Evolutionary conservation across 345 rosid species (phyloP).

Genomic region (Crucihimalaya himalaica): DNA sequence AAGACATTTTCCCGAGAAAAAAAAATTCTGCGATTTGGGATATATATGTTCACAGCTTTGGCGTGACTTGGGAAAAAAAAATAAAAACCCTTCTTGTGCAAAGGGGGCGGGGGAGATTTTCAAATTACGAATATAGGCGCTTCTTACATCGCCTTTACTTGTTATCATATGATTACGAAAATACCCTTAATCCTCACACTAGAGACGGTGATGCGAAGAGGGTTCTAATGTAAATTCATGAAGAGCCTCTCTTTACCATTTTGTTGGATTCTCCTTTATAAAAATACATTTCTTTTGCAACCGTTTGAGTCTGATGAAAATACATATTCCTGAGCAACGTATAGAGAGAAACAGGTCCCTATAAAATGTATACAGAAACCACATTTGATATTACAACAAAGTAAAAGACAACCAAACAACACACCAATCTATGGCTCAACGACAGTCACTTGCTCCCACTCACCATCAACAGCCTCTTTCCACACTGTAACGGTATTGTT

Average conservation of each 20-base stretch:
- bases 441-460: constrained; percentile 60
- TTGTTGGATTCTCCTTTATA: no score
- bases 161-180: not conserved
- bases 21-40: not conserved
- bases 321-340: not conserved
- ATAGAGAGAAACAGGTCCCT: not conserved
- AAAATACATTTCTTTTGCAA: not conserved
- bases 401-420: not conserved
- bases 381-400: constrained; percentile 16
- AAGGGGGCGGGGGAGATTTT: constrained; percentile 14
- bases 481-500: constrained; percentile 56
- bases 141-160: not conserved
- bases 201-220: not conserved
- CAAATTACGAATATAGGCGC: constrained; percentile 29
- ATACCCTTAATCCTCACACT: not conserved
- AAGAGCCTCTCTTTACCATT: no score
- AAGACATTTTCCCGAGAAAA: constrained; percentile 15
- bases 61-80: not conserved
- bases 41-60: not conserved
- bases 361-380: constrained; percentile 14
- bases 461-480: constrained; percentile 66
- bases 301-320: not conserved
- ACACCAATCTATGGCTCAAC: constrained; percentile 45
- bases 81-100: not conserved
- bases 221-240: not conserved